These are phyloP conservation scores for Fragaria ananassa DNA, from an alignment of 306 rosid genomes.

Conservation along the genomic window DNA sequence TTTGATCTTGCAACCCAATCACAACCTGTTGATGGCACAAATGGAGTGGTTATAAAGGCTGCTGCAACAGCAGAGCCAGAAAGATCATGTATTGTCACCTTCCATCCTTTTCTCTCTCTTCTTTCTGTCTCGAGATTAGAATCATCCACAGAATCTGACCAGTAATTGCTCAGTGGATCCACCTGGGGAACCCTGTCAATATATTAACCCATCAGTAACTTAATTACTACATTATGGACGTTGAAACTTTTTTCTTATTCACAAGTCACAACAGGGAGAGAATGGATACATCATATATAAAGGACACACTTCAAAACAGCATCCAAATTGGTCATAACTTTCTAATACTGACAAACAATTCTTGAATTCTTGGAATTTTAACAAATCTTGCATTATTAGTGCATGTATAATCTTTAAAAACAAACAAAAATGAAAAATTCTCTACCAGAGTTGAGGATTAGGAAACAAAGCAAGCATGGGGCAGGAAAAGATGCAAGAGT, in stretches of 20 bases:
- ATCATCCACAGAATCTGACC: conserved; percentile 57
- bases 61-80: conserved; percentile 99
- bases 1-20: conserved; percentile 94
- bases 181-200: conserved; percentile 76
- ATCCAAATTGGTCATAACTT: not conserved
- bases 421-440: not conserved
- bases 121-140: conserved; percentile 55
- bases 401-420: not conserved
- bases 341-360: not conserved
- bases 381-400: not conserved
- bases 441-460: not conserved
- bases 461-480: not conserved
- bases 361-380: not conserved
- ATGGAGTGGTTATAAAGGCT: conserved; percentile 97
- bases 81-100: conserved; percentile 96
- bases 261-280: not conserved
- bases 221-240: conserved; percentile 3
- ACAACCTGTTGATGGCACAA: conserved; percentile 94
- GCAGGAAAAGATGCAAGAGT: not conserved
- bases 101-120: conserved; percentile 93
- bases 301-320: not conserved
- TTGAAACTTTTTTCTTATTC: not conserved
- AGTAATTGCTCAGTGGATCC: conserved; percentile 70
- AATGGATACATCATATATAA: not conserved
- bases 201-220: conserved; percentile 29